Base-by-base conservation (phyloP, 768 basidiomycete species). In the Amyloporia xantha region DNA sequence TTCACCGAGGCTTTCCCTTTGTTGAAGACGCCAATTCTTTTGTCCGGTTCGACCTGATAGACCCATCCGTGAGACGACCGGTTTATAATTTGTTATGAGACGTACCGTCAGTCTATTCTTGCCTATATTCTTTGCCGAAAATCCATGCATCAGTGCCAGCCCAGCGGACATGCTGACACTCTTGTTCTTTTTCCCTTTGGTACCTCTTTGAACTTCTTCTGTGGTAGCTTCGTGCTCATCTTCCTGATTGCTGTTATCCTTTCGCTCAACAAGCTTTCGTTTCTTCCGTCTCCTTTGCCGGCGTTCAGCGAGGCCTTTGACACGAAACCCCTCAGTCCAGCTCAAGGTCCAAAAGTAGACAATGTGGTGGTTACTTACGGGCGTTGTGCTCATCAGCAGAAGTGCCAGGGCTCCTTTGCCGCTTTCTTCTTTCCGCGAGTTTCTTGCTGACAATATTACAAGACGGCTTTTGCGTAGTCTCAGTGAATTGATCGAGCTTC, bases 81-180 rank as follows among this genome's bases (percentile, higher is more conserved):
- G n/a, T 44, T 44, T 28, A 17, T 44, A 7, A 11, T 9, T 21
- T 9, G 17, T 39, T 10, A 6, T n/a, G 19, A 9, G 12, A 59
- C 72, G 42, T 55, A 84, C 84, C 47, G 84, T 86, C 10, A 86
- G 59, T 35, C 84, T 74, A 48, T 76, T 72, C 45, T 72, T 76
- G 12, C 81, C 79, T 2, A 86, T 71, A 53, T 82, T 84, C 4
- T 73, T 75, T 0, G 84, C 77, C 13, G 72, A 64, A 59, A 85
- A 83, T 0, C 81, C 81, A 52, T 84, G 79, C 79, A 86, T 79
- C 23, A 86, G 68, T 0, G 82, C 81, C 27, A 84, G 68, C 3
- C 74, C 78, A 1, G 74, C 65, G 7, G 75, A 69, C 9, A 70
- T 48, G 39, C 66, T 74, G n/a, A 46, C 36, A 35, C 54, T 57